Conservation (phyloP, 768 basidiomycete genomes). For the Sporobolomyces roseus region DNA sequence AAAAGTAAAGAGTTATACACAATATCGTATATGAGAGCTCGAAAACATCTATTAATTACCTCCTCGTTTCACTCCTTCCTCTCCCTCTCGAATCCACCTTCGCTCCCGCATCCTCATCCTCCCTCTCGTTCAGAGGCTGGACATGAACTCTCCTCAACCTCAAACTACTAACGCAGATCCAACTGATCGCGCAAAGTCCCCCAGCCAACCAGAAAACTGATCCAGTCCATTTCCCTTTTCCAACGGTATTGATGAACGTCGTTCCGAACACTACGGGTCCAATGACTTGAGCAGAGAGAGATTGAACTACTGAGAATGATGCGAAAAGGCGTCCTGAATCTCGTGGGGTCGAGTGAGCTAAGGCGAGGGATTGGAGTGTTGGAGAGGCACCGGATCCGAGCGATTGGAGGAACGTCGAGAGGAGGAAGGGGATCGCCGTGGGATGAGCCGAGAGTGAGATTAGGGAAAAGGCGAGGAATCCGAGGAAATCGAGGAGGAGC, state of each 20-base stretch:
- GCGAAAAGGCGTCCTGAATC: constrained; percentile 43
- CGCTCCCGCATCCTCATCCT: background rate
- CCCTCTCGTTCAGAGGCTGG: background rate
- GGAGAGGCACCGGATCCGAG: constrained; percentile 40
- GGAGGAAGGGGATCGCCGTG: constrained; percentile 27
- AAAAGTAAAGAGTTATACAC: no score
- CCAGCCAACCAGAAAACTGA: constrained; percentile 36
- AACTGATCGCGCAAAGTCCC: background rate
- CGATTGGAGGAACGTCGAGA: constrained; percentile 29
- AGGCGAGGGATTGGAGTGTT: constrained; percentile 42
- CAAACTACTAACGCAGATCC: background rate
- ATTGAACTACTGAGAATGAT: constrained; percentile 32
- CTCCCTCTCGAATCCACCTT: no score
- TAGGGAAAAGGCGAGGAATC: constrained; percentile 28
- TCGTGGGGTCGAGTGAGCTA: constrained; percentile 41
- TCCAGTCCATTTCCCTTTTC: constrained; percentile 15
- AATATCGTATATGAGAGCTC: no score
- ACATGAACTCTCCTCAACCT: constrained; percentile 14
- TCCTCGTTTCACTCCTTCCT: background rate
- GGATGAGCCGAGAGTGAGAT: constrained; percentile 24
- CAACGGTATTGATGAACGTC: constrained; percentile 29
- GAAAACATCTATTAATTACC: no score
- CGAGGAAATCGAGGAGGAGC: constrained; percentile 34
- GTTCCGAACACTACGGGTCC: constrained; percentile 42
- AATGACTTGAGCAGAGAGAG: constrained; percentile 32